Base-by-base conservation (phyloP, 1,284 basidiomycete genomes). In the Rhodotorula sp. region DNA sequence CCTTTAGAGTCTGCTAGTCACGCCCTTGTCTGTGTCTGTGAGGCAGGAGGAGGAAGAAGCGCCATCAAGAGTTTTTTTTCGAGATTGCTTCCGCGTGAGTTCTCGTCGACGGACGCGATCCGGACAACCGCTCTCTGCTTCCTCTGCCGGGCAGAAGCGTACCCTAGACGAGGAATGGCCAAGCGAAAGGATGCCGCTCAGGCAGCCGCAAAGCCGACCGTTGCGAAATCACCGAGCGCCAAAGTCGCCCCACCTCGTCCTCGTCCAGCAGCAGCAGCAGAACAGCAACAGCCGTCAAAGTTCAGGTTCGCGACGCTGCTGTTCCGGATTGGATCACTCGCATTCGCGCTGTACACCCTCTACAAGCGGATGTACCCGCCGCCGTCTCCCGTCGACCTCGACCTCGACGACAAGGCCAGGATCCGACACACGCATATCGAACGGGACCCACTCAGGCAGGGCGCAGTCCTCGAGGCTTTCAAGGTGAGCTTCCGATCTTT, bases 381-480 rank as follows among this genome's bases (percentile, higher is more conserved):
- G 12, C 12, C 12, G 20, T 46, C 34, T 5, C n/a, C 29, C 47
- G 34, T 10, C 5, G 51, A 54, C 8, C 21, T 18, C 23, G 63
- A 39, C 23, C 54, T 56, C 54, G 62, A 56, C 26, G 20, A 56
- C 8, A 18, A 31, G 5, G 12, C 8, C 15, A 20, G 5, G 5
- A 18, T 23, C 26, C 51, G 39, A 14, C 69, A 43, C 31, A 65
- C 73, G 60, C 62, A 57, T 5, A 70, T 76, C 39, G 46, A 46
- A 58, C 20, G 31, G 10, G 91, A 93, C 79, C 79, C 84, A 3
- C 77, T 82, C 60, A 90, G 87, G 81, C 85, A 87, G 60, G 86
- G 89, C 59, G 91, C 90, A 0, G 83, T 93, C 5, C 87, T 90
- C 29, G 84, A 85, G 34, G 91, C 92, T 0, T 92, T 93, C 84